These are phyloP conservation scores for Diplocarpon rosae DNA, from an alignment of 2,329 filamentous ascomycete species.

Conservation along the genomic window DNA sequence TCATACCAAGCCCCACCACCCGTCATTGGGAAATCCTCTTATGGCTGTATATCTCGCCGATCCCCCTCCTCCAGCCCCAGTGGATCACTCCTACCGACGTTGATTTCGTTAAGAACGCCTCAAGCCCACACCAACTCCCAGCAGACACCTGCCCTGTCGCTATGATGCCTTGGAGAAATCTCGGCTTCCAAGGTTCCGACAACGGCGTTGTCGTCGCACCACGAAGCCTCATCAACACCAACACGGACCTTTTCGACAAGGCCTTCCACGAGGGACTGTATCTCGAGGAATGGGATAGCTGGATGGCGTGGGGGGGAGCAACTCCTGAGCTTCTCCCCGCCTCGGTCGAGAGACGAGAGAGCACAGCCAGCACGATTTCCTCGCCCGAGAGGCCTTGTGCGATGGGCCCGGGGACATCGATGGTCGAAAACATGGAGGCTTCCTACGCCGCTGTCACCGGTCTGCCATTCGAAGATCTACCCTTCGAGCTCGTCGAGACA, in stretches of 20 bases:
- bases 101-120: no score
- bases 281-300: constrained; percentile 10
- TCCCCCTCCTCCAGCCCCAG: neutral
- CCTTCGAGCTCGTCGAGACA: constrained; percentile 8
- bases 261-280: constrained; percentile 6
- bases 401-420: constrained; percentile 3
- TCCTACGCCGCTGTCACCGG: constrained; percentile 3
- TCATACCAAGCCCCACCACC: no score
- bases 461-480: constrained; percentile 6
- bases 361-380: constrained; percentile 6
- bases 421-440: constrained; percentile 2
- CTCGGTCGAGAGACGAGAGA: constrained; percentile 1
- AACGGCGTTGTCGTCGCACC: constrained; percentile 3
- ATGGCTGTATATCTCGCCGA: neutral
- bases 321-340: constrained; percentile 1
- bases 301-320: constrained; percentile 10
- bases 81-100: no score
- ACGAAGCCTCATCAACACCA: neutral
- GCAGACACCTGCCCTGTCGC: neutral
- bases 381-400: constrained; percentile 4
- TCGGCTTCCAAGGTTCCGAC: neutral
- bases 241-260: constrained; percentile 9
- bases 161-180: constrained; percentile 6
- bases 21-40: no score
- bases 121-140: no score